phyloP scores from a whole-genome alignment of 805 yeast genomes.

The Kodamaea hsintzibuensis region DNA sequence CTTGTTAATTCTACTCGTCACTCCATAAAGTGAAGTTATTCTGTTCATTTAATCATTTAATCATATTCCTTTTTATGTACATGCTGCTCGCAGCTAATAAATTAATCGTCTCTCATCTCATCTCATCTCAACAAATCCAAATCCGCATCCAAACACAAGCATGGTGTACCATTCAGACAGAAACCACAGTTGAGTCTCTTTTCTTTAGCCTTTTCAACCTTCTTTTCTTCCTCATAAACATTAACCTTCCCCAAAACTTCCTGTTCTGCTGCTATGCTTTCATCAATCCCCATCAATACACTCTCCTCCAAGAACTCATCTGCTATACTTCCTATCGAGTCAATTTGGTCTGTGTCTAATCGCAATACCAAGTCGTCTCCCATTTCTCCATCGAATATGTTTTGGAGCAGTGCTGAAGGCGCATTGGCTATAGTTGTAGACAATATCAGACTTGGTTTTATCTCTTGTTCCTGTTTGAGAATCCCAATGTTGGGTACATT shows the following conservation, averaged over 20 bases:
- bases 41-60: not conserved
- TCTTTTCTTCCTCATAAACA: conserved; percentile 16
- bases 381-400: conserved; percentile 5
- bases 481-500: conserved; percentile 5
- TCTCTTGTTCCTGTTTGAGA: conserved; percentile 1
- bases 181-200: conserved; percentile 33
- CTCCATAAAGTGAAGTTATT: no score
- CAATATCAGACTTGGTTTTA: conserved; percentile 9
- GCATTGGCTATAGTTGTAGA: not conserved
- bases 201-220: conserved; percentile 5
- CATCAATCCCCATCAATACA: conserved; percentile 4
- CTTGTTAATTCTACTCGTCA: no score
- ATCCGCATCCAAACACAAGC: conserved; percentile 44
- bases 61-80: conserved; percentile 2
- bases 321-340: conserved; percentile 5
- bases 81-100: conserved; percentile 3
- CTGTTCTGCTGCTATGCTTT: conserved; percentile 7
- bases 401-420: not conserved
- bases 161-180: conserved; percentile 40
- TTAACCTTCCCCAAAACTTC: conserved; percentile 13
- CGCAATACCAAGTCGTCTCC: conserved; percentile 8
- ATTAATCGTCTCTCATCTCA: conserved; percentile 1
- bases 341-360: conserved; percentile 3
- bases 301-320: conserved; percentile 8
- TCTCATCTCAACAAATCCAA: conserved; percentile 11